Conservation (phyloP, 768 basidiomycete genomes). For the Termitomyces titanicus region DNA sequence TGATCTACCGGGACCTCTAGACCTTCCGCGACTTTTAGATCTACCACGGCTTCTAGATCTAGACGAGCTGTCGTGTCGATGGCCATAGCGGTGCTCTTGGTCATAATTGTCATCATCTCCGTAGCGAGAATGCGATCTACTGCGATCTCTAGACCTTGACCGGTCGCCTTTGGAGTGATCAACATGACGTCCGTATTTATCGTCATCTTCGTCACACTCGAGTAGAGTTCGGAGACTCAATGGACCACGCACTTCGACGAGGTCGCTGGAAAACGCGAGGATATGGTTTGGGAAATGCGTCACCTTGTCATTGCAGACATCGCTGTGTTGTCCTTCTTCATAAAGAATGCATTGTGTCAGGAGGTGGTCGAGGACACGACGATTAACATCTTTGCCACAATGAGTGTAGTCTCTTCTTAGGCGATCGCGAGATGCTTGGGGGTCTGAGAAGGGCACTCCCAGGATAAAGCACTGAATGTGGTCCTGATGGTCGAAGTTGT, state of each 20-base stretch:
- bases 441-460: constrained; percentile 9
- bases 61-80: constrained; percentile 3
- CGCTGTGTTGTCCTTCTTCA: constrained; percentile 1
- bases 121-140: constrained; percentile 1
- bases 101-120: neutral
- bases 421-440: constrained; percentile 5
- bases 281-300: constrained; percentile 11
- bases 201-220: constrained; percentile 8
- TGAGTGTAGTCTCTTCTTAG: constrained; percentile 9
- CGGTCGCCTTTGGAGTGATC: neutral
- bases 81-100: neutral
- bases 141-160: constrained; percentile 4
- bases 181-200: neutral
- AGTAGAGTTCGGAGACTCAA: constrained; percentile 9
- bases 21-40: neutral
- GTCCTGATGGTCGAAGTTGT: neutral
- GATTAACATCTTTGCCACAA: constrained; percentile 11
- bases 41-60: neutral
- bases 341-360: constrained; percentile 13
- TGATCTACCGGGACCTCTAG: constrained; percentile 1
- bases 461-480: constrained; percentile 12
- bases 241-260: neutral
- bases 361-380: constrained; percentile 12
- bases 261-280: constrained; percentile 9
- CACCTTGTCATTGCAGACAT: constrained; percentile 9